A percentile compares a stretch with the other conserved stretches of the same genome.
These are phyloP conservation scores for Amborella trichopoda DNA, from an alignment of 164 flowering plant genomes.

Conservation along the genomic window DNA sequence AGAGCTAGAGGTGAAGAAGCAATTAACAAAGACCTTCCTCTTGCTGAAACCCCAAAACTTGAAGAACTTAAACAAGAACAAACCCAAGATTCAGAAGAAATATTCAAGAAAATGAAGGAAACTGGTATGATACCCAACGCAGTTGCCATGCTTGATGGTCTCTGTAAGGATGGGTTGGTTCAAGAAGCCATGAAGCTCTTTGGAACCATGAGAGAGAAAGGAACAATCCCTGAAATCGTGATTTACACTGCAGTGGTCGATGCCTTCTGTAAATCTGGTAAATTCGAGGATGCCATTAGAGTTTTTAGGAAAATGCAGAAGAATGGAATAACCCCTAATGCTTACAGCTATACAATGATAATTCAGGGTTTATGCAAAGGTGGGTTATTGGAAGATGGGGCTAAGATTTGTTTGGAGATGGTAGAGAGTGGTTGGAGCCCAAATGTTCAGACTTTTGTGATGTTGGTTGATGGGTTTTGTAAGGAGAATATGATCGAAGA, in stretches of 20 bases:
- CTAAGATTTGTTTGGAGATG: conserved; percentile 57
- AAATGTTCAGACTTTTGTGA: conserved; percentile 54
- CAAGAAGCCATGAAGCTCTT: conserved; percentile 95
- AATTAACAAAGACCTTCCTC: background rate
- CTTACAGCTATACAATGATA: conserved; percentile 54
- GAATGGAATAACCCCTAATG: conserved; percentile 67
- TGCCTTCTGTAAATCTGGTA: conserved; percentile 76
- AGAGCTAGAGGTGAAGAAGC: background rate
- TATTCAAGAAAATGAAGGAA: conserved; percentile 85
- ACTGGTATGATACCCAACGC: conserved; percentile 88
- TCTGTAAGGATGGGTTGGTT: conserved; percentile 85
- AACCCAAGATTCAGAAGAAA: conserved; percentile 51
- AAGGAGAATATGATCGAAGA: conserved; percentile 54
- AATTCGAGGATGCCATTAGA: conserved; percentile 69
- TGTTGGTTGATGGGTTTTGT: conserved; percentile 49
- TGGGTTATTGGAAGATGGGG: conserved; percentile 44
- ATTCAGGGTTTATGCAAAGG: conserved; percentile 55
- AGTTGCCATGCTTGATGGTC: conserved; percentile 96
- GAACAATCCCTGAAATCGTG: conserved; percentile 75
- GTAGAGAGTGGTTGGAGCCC: conserved; percentile 81
- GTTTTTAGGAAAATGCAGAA: conserved; percentile 82
- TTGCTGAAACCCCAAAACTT: background rate
- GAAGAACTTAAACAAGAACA: background rate
- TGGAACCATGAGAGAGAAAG: conserved; percentile 71
- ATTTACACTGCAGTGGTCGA: conserved; percentile 97